A percentile compares a stretch with the other conserved stretches of the same genome.
Conservation (phyloP, 331 rosid species). For the Acacia concinna region DNA sequence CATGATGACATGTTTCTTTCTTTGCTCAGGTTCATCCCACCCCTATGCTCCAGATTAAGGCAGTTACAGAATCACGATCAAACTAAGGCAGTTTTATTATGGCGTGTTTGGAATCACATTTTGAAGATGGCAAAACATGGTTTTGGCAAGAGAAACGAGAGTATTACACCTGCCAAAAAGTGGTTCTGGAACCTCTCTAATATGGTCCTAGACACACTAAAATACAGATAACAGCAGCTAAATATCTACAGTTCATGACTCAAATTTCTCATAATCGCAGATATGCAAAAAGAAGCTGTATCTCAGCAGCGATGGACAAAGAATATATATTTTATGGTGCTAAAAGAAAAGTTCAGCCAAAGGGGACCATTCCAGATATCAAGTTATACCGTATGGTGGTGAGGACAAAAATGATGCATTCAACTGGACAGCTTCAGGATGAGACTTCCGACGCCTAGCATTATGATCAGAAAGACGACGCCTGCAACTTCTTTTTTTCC, state of each 20-base stretch:
- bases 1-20: conserved; percentile 12
- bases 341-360: neutral
- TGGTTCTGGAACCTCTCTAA: neutral
- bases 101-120: neutral
- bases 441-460: conserved; percentile 97
- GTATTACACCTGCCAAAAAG: neutral
- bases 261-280: neutral
- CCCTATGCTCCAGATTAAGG: neutral
- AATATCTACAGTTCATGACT: neutral
- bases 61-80: neutral
- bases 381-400: conserved; percentile 50
- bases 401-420: conserved; percentile 61
- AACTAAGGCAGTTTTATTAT: neutral
- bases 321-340: neutral
- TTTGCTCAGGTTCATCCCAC: conserved; percentile 5
- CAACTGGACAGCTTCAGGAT: conserved; percentile 46
- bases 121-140: neutral
- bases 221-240: neutral
- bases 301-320: neutral
- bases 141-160: neutral
- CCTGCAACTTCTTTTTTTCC: conserved; percentile 90
- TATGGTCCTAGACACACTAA: neutral
- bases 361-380: neutral
- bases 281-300: neutral
- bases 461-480: conserved; percentile 92